phyloP scores from a whole-genome alignment of 495 filamentous ascomycete genomes.

The Haplographium delicatum region DNA sequence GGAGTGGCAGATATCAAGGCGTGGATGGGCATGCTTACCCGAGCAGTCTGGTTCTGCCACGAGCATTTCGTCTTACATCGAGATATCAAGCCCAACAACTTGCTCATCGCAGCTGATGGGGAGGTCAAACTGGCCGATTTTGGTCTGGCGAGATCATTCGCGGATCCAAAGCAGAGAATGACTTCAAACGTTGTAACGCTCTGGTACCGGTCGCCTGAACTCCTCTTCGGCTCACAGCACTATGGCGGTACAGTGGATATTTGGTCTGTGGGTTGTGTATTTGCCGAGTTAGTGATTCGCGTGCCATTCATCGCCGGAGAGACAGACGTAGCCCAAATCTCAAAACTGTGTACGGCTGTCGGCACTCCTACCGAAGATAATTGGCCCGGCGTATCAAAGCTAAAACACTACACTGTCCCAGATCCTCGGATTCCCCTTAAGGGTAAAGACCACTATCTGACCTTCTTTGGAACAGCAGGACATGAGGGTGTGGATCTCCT shows the following conservation, averaged over 20 bases:
- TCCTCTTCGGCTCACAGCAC: constrained; percentile 82
- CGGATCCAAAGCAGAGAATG: constrained; percentile 85
- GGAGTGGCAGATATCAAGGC: constrained; percentile 86
- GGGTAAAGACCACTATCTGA: constrained; percentile 62
- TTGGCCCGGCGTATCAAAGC: constrained; percentile 84
- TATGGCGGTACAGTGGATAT: constrained; percentile 91
- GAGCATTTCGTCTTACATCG: constrained; percentile 90
- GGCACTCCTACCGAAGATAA: constrained; percentile 91
- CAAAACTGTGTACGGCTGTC: constrained; percentile 74
- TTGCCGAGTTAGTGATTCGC: constrained; percentile 83
- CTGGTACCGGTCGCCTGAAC: constrained; percentile 94
- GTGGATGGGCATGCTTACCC: constrained; percentile 95
- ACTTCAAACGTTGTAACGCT: constrained; percentile 92
- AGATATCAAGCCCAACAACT: constrained; percentile 98
- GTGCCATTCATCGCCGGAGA: constrained; percentile 74
- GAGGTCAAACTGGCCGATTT: constrained; percentile 97
- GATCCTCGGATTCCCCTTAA: constrained; percentile 56
- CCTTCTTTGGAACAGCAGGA: constrained; percentile 70
- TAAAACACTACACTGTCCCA: constrained; percentile 69
- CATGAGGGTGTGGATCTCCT: constrained; percentile 79
- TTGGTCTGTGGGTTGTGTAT: constrained; percentile 91
- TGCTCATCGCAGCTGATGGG: constrained; percentile 87
- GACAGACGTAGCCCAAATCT: constrained; percentile 74
- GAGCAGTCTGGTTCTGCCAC: constrained; percentile 95
- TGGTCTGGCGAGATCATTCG: constrained; percentile 82